Percentiles rank a stretch among this genome's conserved stretches.
phyloP scores from a whole-genome alignment of 306 rosid species.

The Trifolium pratense region DNA sequence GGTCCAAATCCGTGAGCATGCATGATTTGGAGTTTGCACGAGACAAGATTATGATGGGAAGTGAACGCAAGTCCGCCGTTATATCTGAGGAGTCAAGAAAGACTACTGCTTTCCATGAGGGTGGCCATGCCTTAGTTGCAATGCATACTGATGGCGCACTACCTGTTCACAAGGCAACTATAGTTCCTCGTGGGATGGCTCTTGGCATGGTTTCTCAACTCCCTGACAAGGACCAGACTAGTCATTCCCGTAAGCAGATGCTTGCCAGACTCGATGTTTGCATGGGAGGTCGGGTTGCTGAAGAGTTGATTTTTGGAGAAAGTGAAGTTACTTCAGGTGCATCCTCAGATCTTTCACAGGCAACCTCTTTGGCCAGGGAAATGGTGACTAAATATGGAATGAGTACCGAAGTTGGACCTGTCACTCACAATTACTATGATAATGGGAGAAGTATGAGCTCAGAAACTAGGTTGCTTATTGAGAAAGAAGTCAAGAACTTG shows the following conservation, averaged over 20 bases:
- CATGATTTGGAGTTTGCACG: slow-evolving; percentile 83
- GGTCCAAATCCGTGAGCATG: slow-evolving; percentile 85
- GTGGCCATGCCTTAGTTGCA: slow-evolving; percentile 95
- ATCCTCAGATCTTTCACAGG: slow-evolving; percentile 66
- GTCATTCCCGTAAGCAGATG: slow-evolving; percentile 75
- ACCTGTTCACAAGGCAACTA: slow-evolving; percentile 91
- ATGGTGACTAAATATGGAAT: slow-evolving; percentile 93
- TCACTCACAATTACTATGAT: slow-evolving; percentile 73
- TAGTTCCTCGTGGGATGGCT: slow-evolving; percentile 88
- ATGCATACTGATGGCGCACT: slow-evolving; percentile 82
- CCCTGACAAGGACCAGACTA: slow-evolving; percentile 79
- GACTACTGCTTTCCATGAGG: slow-evolving; percentile 86
- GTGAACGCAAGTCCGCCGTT: slow-evolving; percentile 84
- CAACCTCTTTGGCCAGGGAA: slow-evolving; percentile 79
- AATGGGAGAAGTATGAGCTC: slow-evolving; percentile 92
- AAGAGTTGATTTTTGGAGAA: slow-evolving; percentile 89
- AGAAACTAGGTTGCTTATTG: slow-evolving; percentile 87
- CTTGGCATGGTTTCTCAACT: slow-evolving; percentile 92
- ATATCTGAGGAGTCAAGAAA: slow-evolving; percentile 73
- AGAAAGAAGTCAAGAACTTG: slow-evolving; percentile 74
- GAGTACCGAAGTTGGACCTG: slow-evolving; percentile 86
- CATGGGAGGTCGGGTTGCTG: slow-evolving; percentile 96
- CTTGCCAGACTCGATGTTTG: slow-evolving; percentile 81
- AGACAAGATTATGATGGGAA: slow-evolving; percentile 95
- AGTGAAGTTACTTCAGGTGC: slow-evolving; percentile 88